These are phyloP conservation scores for Astrocystis sublimbata DNA, from an alignment of 495 filamentous ascomycete species.

Conservation along the genomic window DNA sequence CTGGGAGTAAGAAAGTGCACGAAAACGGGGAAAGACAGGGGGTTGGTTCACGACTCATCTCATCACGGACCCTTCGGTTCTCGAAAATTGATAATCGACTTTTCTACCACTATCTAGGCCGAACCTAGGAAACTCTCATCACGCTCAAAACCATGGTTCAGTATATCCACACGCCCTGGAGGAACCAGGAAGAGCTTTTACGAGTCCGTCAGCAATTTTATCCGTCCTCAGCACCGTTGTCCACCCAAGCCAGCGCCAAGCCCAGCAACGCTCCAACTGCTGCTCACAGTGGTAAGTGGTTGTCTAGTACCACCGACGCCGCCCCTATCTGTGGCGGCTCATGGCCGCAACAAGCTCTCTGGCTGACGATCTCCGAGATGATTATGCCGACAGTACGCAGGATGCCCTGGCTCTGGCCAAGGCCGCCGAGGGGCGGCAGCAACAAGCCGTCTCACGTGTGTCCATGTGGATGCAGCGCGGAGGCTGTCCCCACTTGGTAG, in stretches of 20 bases:
- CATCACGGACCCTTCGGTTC: neutral
- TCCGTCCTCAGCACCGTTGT: slow-evolving; percentile 31
- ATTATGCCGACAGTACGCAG: slow-evolving; percentile 7
- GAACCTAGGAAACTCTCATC: slow-evolving; percentile 7
- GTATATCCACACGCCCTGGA: slow-evolving; percentile 81
- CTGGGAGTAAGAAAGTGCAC: neutral
- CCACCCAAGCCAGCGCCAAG: slow-evolving; percentile 7
- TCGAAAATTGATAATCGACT: neutral
- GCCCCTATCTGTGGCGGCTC: neutral
- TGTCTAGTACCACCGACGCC: neutral
- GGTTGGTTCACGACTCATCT: neutral
- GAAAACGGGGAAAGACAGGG: neutral
- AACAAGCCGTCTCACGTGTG: slow-evolving; percentile 48
- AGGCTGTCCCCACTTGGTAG: slow-evolving; percentile 76
- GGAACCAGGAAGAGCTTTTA: slow-evolving; percentile 63
- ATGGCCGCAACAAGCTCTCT: neutral
- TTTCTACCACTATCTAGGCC: slow-evolving; percentile 2
- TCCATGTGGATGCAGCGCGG: slow-evolving; percentile 65
- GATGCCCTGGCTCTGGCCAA: neutral
- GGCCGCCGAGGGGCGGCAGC: slow-evolving; percentile 20
- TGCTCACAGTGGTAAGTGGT: slow-evolving; percentile 4
- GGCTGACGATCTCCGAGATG: slow-evolving; percentile 12
- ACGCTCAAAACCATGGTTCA: slow-evolving; percentile 57
- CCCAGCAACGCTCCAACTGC: neutral
- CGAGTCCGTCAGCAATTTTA: slow-evolving; percentile 68